Evolutionary conservation across 768 basidiomycete genomes (phyloP).

Genomic region (Mrakia hoshinonis): DNA sequence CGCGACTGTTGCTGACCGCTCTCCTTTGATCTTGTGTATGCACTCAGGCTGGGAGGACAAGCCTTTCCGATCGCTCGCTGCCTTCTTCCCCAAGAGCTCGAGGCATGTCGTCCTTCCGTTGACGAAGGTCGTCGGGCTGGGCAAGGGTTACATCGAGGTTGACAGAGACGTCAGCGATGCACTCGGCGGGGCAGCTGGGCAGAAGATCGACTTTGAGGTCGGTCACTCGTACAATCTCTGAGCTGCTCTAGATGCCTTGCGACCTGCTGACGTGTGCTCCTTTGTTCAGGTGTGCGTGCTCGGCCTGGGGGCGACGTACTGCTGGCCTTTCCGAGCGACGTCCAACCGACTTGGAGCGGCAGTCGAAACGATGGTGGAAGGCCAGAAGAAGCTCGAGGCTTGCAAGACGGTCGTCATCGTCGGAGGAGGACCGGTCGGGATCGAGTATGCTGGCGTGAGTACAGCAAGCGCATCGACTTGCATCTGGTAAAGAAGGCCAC

Average conservation of each 20-base stretch:
- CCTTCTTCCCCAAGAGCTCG: neutral
- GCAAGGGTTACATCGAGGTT: conserved; percentile 3
- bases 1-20: too few relatives aligned
- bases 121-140: conserved; percentile 25
- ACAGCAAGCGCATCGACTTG: neutral
- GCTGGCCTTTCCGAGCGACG: conserved; percentile 1
- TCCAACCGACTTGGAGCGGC: neutral
- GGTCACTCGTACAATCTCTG: neutral
- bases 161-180: neutral
- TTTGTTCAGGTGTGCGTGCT: conserved; percentile 1
- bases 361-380: neutral
- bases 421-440: neutral
- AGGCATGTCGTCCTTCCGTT: conserved; percentile 16
- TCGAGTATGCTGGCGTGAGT: neutral
- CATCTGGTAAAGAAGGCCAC: too few relatives aligned
- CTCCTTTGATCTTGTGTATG: too few relatives aligned
- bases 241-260: neutral
- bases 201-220: conserved; percentile 20
- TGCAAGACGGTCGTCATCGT: neutral
- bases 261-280: neutral
- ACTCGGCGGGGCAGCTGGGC: neutral
- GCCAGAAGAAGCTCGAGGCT: neutral
- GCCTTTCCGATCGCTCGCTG: conserved; percentile 5
- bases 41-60: conserved; percentile 26
- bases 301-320: conserved; percentile 19